Conservation (phyloP, 768 basidiomycete species). For the Nidularia pulvinata region DNA sequence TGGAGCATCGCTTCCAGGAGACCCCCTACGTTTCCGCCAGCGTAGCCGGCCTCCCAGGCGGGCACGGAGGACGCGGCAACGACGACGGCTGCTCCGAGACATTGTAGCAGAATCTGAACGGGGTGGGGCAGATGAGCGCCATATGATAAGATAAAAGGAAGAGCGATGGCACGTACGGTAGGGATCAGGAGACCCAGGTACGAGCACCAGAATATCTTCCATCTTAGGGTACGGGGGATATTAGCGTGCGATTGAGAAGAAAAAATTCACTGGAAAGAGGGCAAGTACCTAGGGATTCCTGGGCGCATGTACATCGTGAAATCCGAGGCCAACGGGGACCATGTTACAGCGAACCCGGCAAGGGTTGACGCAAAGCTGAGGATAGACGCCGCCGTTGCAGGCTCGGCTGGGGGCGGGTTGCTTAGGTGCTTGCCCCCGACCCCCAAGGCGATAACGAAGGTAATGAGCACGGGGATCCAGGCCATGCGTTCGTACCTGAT, state of each 20-base stretch:
- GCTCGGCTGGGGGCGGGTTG: slow-evolving; percentile 41
- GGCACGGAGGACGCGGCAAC: slow-evolving; percentile 55
- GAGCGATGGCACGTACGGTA: slow-evolving; percentile 26
- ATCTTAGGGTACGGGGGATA: slow-evolving; percentile 28
- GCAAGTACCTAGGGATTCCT: slow-evolving; percentile 51
- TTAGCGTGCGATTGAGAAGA: no score
- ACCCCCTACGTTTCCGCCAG: slow-evolving; percentile 63
- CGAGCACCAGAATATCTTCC: slow-evolving; percentile 64
- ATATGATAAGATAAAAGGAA: background rate
- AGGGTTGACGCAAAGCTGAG: slow-evolving; percentile 70
- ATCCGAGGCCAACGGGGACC: slow-evolving; percentile 61
- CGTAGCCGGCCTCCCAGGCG: slow-evolving; percentile 61
- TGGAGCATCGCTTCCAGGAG: slow-evolving; percentile 69
- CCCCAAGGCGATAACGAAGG: slow-evolving; percentile 70
- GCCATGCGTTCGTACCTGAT: slow-evolving; percentile 66
- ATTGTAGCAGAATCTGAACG: slow-evolving; percentile 38
- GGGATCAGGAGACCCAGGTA: slow-evolving; percentile 72
- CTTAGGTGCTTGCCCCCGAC: slow-evolving; percentile 72
- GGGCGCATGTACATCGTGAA: slow-evolving; percentile 73
- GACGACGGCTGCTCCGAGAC: slow-evolving; percentile 65
- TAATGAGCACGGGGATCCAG: slow-evolving; percentile 80
- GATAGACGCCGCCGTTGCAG: slow-evolving; percentile 53
- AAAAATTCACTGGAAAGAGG: background rate
- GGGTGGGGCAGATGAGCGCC: background rate
- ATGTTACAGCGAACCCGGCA: slow-evolving; percentile 75